Evolutionary conservation across 306 rosid species (phyloP).

Genomic region (Corylus heterophylla): DNA sequence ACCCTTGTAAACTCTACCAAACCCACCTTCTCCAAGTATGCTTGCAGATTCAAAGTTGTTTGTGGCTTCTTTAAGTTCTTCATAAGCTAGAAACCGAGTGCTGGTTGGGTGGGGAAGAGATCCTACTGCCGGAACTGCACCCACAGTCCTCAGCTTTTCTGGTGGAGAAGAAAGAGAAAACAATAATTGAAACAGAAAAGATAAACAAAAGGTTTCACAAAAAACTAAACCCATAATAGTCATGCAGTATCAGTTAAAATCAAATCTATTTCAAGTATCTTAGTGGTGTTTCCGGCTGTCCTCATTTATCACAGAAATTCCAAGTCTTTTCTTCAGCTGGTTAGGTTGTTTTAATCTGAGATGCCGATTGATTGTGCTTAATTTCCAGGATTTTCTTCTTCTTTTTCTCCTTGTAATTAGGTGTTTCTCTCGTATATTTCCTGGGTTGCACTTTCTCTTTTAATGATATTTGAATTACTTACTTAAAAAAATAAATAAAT

Average conservation of each 20-base stretch:
- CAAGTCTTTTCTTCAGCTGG: neutral
- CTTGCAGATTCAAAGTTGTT: conserved; percentile 84
- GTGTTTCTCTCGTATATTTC: too few species aligned
- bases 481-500: too few species aligned
- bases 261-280: neutral
- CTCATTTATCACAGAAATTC: conserved; percentile 2
- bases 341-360: neutral
- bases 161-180: conserved; percentile 23
- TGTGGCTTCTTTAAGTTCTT: conserved; percentile 95
- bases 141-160: conserved; percentile 65
- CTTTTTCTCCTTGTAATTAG: too few species aligned
- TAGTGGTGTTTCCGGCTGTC: conserved; percentile 10
- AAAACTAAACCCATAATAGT: neutral
- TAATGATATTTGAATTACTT: too few species aligned
- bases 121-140: conserved; percentile 48
- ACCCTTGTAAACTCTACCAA: conserved; percentile 93
- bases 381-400: too few species aligned
- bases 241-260: neutral
- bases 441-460: too few species aligned
- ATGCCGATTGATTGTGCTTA: neutral
- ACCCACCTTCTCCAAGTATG: conserved; percentile 93
- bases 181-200: conserved; percentile 10
- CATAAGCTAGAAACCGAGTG: conserved; percentile 84
- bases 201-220: conserved; percentile 2
- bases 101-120: conserved; percentile 89